Base-by-base conservation (phyloP, 306 rosid genomes). In the Glycine latifolia region DNA sequence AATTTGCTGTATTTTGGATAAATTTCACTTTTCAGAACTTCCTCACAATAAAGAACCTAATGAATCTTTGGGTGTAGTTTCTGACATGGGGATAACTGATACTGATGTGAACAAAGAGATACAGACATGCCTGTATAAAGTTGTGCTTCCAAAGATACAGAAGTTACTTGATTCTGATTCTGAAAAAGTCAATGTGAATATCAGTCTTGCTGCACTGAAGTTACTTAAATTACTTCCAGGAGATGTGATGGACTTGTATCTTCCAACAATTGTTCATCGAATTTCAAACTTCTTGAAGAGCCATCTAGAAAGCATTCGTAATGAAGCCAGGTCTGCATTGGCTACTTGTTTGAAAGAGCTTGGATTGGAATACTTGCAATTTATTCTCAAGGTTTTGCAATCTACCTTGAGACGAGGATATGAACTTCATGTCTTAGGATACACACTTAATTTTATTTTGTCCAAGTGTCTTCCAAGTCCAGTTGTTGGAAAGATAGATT, bases 351-450 rank as follows among this genome's bases (percentile, higher is more conserved):
- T 95, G 90, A 93, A 90, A 86, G 99, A 93, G 81, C 97, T 95
- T 80, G 99, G 99, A 83, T 74, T 92, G 85, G 95, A 90, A 81
- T 95, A 83, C 86, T 87, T 95, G 82, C 99, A 91, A 84, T 89
- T 93, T 73, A 71, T 93, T 76, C 89, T 95, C 83, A 87, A 76
- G 86, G 95, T 88, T 69, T 76, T 93, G 91, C 91, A 84, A 79
- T 80, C 90, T 52, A 90, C 93, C 48, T 85, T 95, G 78, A 95
- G 89, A 85, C 88, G 97, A 74, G 99, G 99, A 77, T 95, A 77
- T 68, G 99, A 95, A 88, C 84, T 95, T 82, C 99, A 95, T 73
- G 99, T 95, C 75, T 84, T 95, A 84, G 99, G 97, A 39, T 93
- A 93, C 88, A 89, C 97, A 3, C 89, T 95, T 48, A 85, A 95